phyloP scores from a whole-genome alignment of 495 filamentous ascomycete species.

The Podospora pseudoanserina region DNA sequence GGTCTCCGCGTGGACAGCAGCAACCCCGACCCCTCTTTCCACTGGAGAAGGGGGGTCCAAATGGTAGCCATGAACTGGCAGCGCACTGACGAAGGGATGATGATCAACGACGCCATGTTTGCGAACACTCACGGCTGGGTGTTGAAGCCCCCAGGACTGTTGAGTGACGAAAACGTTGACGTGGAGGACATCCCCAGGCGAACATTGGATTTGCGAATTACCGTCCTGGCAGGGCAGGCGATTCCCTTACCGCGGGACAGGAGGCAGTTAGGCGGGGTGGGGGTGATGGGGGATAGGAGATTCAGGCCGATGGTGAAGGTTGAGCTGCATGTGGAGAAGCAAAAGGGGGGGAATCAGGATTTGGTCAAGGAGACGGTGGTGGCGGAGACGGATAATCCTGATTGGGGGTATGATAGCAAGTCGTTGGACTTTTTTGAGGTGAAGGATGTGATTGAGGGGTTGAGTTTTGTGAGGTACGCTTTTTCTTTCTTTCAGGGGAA shows the following conservation, averaged over 20 bases:
- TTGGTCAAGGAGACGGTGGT: constrained; percentile 33
- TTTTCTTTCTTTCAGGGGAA: background rate
- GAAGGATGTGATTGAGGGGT: constrained; percentile 39
- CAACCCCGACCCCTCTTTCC: constrained; percentile 77
- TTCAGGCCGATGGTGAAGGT: constrained; percentile 59
- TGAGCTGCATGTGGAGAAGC: constrained; percentile 72
- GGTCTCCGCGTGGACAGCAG: constrained; percentile 75
- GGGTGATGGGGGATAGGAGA: constrained; percentile 25
- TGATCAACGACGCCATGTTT: constrained; percentile 95
- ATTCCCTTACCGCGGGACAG: constrained; percentile 35
- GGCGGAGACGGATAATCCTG: constrained; percentile 40
- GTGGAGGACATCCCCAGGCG: constrained; percentile 22
- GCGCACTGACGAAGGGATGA: constrained; percentile 81
- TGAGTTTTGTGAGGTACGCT: constrained; percentile 47
- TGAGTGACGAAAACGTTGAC: constrained; percentile 21
- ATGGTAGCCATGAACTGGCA: constrained; percentile 97
- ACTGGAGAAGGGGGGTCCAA: constrained; percentile 87
- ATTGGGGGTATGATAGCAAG: constrained; percentile 33
- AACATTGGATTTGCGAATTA: constrained; percentile 42
- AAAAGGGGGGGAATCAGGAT: constrained; percentile 29
- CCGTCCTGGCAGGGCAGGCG: constrained; percentile 43
- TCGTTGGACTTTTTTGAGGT: constrained; percentile 39
- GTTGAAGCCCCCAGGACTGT: constrained; percentile 67
- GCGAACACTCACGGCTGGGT: constrained; percentile 78
- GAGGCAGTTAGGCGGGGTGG: constrained; percentile 22